A percentile compares a stretch with the other conserved stretches of the same genome.
Evolutionary conservation across 257 asterid genomes (phyloP).

Genomic region (Solanum rostratum): DNA sequence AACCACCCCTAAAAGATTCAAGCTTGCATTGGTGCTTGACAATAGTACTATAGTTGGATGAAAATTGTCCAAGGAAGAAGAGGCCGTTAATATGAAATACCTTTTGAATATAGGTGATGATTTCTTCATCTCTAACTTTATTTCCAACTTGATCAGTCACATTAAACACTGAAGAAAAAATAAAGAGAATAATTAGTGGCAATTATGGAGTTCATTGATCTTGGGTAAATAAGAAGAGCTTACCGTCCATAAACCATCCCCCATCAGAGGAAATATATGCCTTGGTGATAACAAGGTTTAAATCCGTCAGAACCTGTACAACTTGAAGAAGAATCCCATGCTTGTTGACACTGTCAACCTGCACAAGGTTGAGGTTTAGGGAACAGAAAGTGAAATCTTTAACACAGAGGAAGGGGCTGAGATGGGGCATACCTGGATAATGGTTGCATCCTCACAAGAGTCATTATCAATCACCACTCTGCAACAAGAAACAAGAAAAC

Average conservation of each 20-base stretch:
- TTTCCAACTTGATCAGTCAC: conserved; percentile 50
- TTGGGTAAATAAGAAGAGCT: background rate
- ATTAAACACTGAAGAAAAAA: conserved; percentile 41
- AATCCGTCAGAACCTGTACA: conserved; percentile 69
- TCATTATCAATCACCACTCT: conserved; percentile 70
- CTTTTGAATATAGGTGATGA: conserved; percentile 50
- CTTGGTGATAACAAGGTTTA: conserved; percentile 64
- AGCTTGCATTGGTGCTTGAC: background rate
- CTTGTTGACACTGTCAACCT: conserved; percentile 73
- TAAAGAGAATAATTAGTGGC: background rate
- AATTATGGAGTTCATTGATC: background rate
- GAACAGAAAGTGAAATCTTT: background rate
- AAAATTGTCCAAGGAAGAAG: background rate
- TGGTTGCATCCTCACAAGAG: conserved; percentile 54
- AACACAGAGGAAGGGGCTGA: background rate
- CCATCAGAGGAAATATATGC: conserved; percentile 82
- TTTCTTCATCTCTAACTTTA: conserved; percentile 46
- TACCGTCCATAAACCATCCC: conserved; percentile 91
- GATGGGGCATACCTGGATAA: conserved; percentile 37
- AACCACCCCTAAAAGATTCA: background rate
- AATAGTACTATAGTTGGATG: background rate
- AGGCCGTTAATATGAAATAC: conserved; percentile 16
- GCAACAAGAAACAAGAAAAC: conserved; percentile 11
- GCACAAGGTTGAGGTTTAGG: background rate
- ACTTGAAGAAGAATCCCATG: conserved; percentile 68